These are phyloP conservation scores for Nothophytophthora sp. DNA, from an alignment of 352 stramenopile species.

Conservation along the genomic window DNA sequence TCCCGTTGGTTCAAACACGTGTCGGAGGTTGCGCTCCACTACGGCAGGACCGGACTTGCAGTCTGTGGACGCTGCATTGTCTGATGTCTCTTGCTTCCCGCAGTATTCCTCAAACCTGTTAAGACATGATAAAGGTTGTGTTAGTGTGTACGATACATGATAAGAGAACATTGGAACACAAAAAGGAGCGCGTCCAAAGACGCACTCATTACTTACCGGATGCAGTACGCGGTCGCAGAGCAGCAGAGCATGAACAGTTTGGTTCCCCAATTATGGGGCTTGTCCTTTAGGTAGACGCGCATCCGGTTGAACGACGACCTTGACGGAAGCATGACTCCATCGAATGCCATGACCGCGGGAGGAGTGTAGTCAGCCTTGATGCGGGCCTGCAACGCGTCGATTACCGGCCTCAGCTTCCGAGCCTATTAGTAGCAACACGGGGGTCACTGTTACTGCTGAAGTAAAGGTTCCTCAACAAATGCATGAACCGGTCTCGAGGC, in stretches of 20 bases:
- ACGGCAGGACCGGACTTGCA: background rate
- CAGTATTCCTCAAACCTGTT: constrained; percentile 1
- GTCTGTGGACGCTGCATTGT: constrained; percentile 1
- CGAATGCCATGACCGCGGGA: background rate
- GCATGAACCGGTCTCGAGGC: constrained; percentile 8
- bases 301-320: background rate
- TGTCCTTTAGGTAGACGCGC: background rate
- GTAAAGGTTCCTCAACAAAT: constrained; percentile 7
- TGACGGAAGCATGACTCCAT: background rate
- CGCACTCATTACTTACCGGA: background rate
- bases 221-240: background rate
- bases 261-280: background rate
- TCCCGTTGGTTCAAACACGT: constrained; percentile 1
- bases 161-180: background rate
- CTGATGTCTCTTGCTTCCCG: constrained; percentile 3
- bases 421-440: background rate
- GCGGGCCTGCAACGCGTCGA: background rate
- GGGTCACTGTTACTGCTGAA: constrained; percentile 6
- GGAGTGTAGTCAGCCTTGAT: constrained; percentile 4
- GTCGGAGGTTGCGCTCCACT: constrained; percentile 8
- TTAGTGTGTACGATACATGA: background rate
- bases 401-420: constrained; percentile 4
- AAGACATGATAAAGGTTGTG: background rate
- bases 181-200: background rate
- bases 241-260: background rate